Evolutionary conservation across 2,329 filamentous ascomycete species (phyloP).

Genomic region (Parastagonospora nodorum): DNA sequence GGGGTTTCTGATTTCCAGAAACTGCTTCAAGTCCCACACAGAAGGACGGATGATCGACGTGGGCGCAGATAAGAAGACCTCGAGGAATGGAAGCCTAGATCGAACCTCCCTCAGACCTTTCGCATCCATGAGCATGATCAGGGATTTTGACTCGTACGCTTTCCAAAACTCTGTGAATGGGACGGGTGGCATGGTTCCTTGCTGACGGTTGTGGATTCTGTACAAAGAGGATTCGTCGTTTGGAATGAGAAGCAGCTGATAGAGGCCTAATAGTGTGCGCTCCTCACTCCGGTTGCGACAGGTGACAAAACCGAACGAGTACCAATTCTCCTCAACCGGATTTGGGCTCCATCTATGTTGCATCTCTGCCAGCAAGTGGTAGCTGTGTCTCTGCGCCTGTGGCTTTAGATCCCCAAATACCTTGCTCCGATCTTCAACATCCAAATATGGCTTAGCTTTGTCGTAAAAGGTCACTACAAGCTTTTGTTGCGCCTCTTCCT

Average conservation of each 20-base stretch:
- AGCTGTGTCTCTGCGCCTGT: not conserved
- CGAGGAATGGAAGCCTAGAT: slow-evolving; percentile 16
- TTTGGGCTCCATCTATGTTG: slow-evolving; percentile 3
- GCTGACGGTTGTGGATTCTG: slow-evolving; percentile 4
- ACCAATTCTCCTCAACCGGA: slow-evolving; percentile 13
- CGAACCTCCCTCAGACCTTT: slow-evolving; percentile 4
- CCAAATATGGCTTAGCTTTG: slow-evolving; percentile 24
- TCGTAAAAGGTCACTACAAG: slow-evolving; percentile 17
- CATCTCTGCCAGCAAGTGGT: not conserved
- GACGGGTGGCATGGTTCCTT: slow-evolving; percentile 1
- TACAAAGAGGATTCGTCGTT: slow-evolving; percentile 12
- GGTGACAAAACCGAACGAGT: slow-evolving; percentile 26
- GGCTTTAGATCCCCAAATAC: slow-evolving; percentile 10
- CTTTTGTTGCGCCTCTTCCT: not conserved
- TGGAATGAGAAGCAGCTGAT: slow-evolving; percentile 17
- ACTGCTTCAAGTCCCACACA: slow-evolving; percentile 38
- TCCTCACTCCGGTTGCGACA: slow-evolving; percentile 20
- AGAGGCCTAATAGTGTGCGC: slow-evolving; percentile 6
- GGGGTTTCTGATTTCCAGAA: slow-evolving; percentile 24
- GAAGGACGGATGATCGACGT: slow-evolving; percentile 17
- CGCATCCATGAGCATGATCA: slow-evolving; percentile 35
- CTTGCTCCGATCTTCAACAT: slow-evolving; percentile 17
- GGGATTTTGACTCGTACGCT: slow-evolving; percentile 26
- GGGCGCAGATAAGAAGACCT: slow-evolving; percentile 22
- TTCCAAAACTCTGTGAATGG: slow-evolving; percentile 36